Base-by-base conservation (phyloP, 768 basidiomycete genomes). In the Tulasnella sp. region DNA sequence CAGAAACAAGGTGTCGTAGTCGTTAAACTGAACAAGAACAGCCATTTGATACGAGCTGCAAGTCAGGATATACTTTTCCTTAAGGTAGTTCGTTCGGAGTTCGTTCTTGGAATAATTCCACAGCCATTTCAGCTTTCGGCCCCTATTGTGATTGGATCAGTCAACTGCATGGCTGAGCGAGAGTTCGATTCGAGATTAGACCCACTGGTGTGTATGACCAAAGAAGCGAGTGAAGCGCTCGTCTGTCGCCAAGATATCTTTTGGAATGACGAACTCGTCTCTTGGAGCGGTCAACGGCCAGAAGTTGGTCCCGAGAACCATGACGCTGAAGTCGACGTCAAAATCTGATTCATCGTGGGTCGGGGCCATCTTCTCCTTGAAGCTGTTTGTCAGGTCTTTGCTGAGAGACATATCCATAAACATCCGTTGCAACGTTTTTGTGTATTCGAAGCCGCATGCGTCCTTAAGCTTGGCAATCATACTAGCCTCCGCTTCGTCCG, bases 61-160 rank as follows among this genome's bases (percentile, higher is more conserved):
- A 92, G 96, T 95, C 85, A 99, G 88, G 83, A 97, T 96, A 87
- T 98, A 98, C 86, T 96, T 98, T 86, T 96, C 96, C 84, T 92
- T 93, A 78, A 95, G 89, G 86, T 98, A 96, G 84, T 94, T 97
- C 82, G 97, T 97, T 80, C 93, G 91, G 7, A 99, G 90, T 85
- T 99, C 98, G 87, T 97, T 97, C 88, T 97, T 97, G 78, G 93
- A 96, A 86, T 97, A 95, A 84, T 98, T 97, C 98, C 98, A 99
- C 12, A 99, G 87, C 97, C 97, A 99, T 0, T 95, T 97, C 60
- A 99, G 90, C 85, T 97, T 97, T 81, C 97, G 93, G 22, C 96
- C 97, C 2, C 81, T 82, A 78, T 46, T 3, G 18, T 16, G 9
- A 77, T 85, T 2, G 31, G 24, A 50, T 46, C 40, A 78, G 54